A percentile compares a stretch with the other conserved stretches of the same genome.
These are phyloP conservation scores for Dinochytrium kinnereticum DNA, from an alignment of 371 early-diverging fungal species.

Conservation along the genomic window DNA sequence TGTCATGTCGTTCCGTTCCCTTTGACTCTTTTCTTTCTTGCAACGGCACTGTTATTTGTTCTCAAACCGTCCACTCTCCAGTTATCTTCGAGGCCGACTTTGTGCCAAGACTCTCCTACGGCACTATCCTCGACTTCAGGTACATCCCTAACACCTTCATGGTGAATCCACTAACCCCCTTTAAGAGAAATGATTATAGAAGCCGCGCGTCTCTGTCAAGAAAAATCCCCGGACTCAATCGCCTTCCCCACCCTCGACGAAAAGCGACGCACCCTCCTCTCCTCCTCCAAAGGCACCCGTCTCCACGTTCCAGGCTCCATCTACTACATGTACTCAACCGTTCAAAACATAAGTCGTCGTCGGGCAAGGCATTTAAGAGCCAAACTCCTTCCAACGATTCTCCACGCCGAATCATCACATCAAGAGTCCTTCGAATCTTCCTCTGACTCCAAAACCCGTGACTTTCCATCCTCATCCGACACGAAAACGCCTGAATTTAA, in stretches of 20 bases:
- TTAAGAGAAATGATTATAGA: neutral
- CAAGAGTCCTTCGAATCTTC: too few species aligned
- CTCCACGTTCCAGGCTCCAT: slow-evolving; percentile 2
- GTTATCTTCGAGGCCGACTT: slow-evolving; percentile 10
- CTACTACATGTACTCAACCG: slow-evolving; percentile 3
- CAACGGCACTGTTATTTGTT: neutral
- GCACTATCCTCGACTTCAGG: slow-evolving; percentile 17
- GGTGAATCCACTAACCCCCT: too few species aligned
- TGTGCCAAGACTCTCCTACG: slow-evolving; percentile 11
- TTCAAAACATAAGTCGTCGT: neutral
- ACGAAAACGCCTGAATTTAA: neutral
- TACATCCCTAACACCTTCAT: neutral
- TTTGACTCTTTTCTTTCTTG: neutral
- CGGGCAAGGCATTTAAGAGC: too few species aligned
- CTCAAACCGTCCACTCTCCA: neutral
- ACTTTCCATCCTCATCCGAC: too few species aligned
- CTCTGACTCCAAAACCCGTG: neutral
- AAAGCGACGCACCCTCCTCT: neutral
- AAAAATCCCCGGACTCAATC: neutral
- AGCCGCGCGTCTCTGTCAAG: neutral
- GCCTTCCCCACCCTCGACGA: neutral
- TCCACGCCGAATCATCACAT: too few species aligned
- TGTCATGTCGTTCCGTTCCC: neutral
- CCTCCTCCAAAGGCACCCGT: neutral
- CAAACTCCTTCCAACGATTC: too few species aligned